Evolutionary conservation across 192 early-diverging fungal species (phyloP), one percentile per base, ranked within the genome.

Genomic region (Kickxella alabastrina): DNA sequence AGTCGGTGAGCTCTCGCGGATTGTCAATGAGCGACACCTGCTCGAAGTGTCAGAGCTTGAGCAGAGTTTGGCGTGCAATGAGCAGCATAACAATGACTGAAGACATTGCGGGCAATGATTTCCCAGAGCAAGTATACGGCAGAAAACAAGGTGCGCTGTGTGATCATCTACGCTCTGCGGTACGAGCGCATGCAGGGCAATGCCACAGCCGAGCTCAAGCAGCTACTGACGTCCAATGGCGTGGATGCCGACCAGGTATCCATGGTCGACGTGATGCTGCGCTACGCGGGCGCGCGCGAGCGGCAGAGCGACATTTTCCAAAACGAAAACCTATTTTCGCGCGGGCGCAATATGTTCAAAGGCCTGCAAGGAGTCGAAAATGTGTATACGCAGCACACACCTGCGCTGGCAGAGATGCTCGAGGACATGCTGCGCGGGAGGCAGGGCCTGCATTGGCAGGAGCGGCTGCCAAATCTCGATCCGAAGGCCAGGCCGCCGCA

Each of bases 291-390:
- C 2, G 64, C 80, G 21, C 78, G 82, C 41, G 82, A 90, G 61
- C 76, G 95, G 34, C 86, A 93, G 59, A 91, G 89, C 43, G 93
- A 93, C 52, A 52, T 96, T 32, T 93, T 96, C 60, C 83, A 87
- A 6, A 95, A 92, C 57, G 83, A 92, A 49, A 85, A 88, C 36
- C 78, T 97, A 27, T 77, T 99, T 32, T 84, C 89, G 14, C 77
- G 87, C 19, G 88, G 92, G 13, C 85, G 85, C 45, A 93, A 88
- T 47, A 89, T 89, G 6, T 84, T 99, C 55, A 97, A 95, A 59
- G 94, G 96, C 10, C 71, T 99, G 32, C 92, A 93, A 75, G 79
- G 97, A 9, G 92, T 94, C 21, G 97, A 99, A 52, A 99, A 99
- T 59, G 95, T 99, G 8, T 99, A 99, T 58, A 97, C 95, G 14